A percentile compares a stretch with the other conserved stretches of the same genome.
These are phyloP conservation scores for Verticillium longisporum DNA, from an alignment of 2,329 filamentous ascomycete species.

Conservation along the genomic window DNA sequence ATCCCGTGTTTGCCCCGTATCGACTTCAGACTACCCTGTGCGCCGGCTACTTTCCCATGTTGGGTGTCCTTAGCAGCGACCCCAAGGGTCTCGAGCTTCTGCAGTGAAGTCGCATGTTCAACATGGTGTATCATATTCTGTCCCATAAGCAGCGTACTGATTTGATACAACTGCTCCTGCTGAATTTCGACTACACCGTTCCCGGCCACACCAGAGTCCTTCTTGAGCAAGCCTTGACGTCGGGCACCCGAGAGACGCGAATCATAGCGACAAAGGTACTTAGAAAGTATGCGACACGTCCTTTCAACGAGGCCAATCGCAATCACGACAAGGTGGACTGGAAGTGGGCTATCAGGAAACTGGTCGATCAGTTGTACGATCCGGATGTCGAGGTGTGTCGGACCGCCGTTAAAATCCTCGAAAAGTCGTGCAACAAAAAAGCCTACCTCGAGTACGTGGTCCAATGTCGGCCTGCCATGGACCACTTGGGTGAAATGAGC, in stretches of 20 bases:
- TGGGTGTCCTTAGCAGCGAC: conserved; percentile 81
- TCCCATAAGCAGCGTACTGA: conserved; percentile 88
- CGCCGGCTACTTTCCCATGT: conserved; percentile 87
- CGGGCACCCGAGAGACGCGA: conserved; percentile 83
- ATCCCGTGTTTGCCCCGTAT: conserved; percentile 82
- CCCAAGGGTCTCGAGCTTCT: conserved; percentile 79
- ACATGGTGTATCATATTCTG: conserved; percentile 99
- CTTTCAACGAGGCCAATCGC: conserved; percentile 27
- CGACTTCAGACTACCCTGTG: conserved; percentile 82
- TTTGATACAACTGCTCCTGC: conserved; percentile 78
- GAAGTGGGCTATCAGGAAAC: conserved; percentile 90
- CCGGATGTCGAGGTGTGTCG: conserved; percentile 96
- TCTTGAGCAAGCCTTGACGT: conserved; percentile 87
- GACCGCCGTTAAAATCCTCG: conserved; percentile 91
- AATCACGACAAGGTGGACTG: conserved; percentile 47
- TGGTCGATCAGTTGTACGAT: conserved; percentile 98
- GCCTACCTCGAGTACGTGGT: conserved; percentile 92
- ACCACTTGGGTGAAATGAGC: conserved; percentile 94
- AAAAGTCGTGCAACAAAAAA: conserved; percentile 93
- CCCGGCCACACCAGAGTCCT: conserved; percentile 87
- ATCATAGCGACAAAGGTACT: conserved; percentile 84
- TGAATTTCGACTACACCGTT: conserved; percentile 86
- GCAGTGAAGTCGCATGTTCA: conserved; percentile 95
- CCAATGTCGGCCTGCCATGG: conserved; percentile 86
- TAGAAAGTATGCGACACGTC: conserved; percentile 72